Evolutionary conservation across 345 rosid genomes (phyloP).

Genomic region (Syzygium jambos): DNA sequence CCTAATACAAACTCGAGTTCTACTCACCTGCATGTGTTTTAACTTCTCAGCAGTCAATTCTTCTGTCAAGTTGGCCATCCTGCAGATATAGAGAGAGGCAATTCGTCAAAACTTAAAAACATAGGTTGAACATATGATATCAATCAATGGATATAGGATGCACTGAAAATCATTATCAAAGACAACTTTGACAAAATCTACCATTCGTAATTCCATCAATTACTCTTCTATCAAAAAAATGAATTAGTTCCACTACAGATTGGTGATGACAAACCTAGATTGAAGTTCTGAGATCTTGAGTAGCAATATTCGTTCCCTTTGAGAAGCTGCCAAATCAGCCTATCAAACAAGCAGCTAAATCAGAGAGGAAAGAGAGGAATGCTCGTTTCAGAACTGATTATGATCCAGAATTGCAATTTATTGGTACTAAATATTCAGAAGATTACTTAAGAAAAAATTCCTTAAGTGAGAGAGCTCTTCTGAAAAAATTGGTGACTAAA

Average conservation of each 20-base stretch:
- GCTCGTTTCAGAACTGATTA: neutral
- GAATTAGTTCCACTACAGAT: too few relatives aligned
- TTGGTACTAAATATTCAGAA: neutral
- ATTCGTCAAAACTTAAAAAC: neutral
- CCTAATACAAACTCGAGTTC: neutral
- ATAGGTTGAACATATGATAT: neutral
- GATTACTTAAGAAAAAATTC: neutral
- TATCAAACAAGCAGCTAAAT: constrained; percentile 16
- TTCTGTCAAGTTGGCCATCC: constrained; percentile 62
- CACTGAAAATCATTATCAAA: too few relatives aligned
- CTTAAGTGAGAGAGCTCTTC: neutral
- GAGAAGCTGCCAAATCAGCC: constrained; percentile 52
- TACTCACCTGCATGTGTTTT: constrained; percentile 54
- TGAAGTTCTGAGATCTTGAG: constrained; percentile 40
- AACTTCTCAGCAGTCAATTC: constrained; percentile 69
- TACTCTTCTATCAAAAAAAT: too few relatives aligned
- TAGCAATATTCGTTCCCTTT: constrained; percentile 65
- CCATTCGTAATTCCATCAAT: constrained; percentile 20
- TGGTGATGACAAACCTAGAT: too few relatives aligned
- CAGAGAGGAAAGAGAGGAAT: neutral
- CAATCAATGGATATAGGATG: neutral
- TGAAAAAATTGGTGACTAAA: neutral
- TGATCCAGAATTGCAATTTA: neutral
- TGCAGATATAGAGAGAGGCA: constrained; percentile 15
- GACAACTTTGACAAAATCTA: constrained; percentile 21